Conservation (phyloP, 1,139 yeast genomes). For the Suhomyces atakaporum region DNA sequence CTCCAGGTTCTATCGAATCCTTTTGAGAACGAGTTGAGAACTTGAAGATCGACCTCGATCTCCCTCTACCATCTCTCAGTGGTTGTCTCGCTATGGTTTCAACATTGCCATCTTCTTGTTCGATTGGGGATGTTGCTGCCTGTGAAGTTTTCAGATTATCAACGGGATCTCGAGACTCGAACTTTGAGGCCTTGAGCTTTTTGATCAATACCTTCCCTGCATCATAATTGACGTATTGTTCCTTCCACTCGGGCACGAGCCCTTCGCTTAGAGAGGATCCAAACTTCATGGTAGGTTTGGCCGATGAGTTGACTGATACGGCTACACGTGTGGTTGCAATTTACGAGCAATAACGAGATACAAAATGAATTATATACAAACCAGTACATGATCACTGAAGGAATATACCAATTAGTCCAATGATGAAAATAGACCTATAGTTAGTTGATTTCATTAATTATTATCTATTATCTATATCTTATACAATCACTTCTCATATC, state of each 20-base stretch:
- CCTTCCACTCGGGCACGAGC: slow-evolving; percentile 84
- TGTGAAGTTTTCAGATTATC: slow-evolving; percentile 7
- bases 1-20: slow-evolving; percentile 23
- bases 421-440: no score
- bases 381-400: no score
- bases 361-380: no score
- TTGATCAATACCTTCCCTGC: slow-evolving; percentile 46
- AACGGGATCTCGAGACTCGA: slow-evolving; percentile 6
- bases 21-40: slow-evolving; percentile 23
- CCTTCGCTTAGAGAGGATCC: slow-evolving; percentile 60
- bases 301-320: no score
- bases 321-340: no score
- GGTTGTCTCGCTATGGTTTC: background rate
- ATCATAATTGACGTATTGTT: slow-evolving; percentile 77
- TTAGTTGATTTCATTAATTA: slow-evolving; percentile 8
- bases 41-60: slow-evolving; percentile 25
- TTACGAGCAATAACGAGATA: no score
- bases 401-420: no score
- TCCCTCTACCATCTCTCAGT: slow-evolving; percentile 2
- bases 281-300: slow-evolving; percentile 56
- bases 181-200: slow-evolving; percentile 17
- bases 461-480: background rate
- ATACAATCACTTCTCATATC: slow-evolving; percentile 44
- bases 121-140: slow-evolving; percentile 3
- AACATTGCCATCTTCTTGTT: background rate